Evolutionary conservation across 805 yeast species (phyloP).

Genomic region (Metahyphopichia silvanorum): DNA sequence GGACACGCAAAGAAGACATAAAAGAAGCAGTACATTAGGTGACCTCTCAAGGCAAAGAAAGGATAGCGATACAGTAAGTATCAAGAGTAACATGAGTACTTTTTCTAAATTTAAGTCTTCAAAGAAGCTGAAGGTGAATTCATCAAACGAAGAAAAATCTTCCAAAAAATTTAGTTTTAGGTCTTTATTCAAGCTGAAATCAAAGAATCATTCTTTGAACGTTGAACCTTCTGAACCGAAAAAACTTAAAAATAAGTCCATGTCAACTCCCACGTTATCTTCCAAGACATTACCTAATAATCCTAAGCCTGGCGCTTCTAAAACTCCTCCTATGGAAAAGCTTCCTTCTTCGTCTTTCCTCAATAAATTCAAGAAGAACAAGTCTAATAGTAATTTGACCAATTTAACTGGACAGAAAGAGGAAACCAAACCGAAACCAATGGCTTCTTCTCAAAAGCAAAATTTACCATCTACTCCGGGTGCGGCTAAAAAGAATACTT

Average conservation of each 20-base stretch:
- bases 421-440: neutral
- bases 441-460: neutral
- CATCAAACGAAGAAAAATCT: neutral
- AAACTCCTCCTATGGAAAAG: neutral
- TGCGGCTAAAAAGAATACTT: neutral
- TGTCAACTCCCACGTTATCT: constrained; percentile 1
- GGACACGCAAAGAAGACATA: constrained; percentile 7
- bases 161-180: constrained; percentile 35
- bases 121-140: neutral
- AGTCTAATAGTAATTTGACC: constrained; percentile 14
- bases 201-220: constrained; percentile 25
- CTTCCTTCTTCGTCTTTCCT: constrained; percentile 8
- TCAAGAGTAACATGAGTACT: constrained; percentile 2
- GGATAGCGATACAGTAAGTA: neutral
- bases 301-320: neutral
- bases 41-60: constrained; percentile 17
- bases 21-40: constrained; percentile 18
- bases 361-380: constrained; percentile 19
- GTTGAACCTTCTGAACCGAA: constrained; percentile 1
- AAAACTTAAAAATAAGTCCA: constrained; percentile 1
- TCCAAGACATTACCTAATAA: neutral
- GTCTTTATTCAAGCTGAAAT: constrained; percentile 34
- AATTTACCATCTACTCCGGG: neutral
- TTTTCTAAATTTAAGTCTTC: neutral
- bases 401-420: constrained; percentile 1